Base-by-base conservation (phyloP, 1,284 basidiomycete species). In the Ceratorhiza oryzae-sativae region DNA sequence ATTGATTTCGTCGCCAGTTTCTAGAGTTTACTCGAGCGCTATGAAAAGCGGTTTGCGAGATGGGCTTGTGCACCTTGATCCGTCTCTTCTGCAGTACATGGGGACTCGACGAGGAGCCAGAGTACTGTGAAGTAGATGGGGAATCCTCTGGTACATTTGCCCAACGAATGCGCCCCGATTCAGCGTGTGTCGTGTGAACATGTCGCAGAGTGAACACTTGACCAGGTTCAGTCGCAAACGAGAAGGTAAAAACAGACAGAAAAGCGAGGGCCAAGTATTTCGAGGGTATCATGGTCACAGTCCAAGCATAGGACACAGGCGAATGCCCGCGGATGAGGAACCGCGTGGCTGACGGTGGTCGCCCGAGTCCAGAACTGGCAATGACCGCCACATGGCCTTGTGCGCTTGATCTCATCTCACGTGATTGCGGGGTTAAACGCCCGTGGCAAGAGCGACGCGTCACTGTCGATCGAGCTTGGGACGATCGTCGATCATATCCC, bases 231-330 rank as follows among this genome's bases (percentile, higher is more conserved):
- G 32, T 27, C 20, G 46, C 39, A 8, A 36, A 2, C 39, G 39
- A 34, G 71, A 46, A 63, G 9, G 23, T 71, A 25, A 10, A 34
- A 20, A 55, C 77, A 81, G 62, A 75, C 83, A 42, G 39, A 18
- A 42, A 59, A 25, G 20, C 56, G 5, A 42, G 10, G 23, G 41
- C 4, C 1, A 0, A 10, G 2, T 3, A 59, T 13, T 39, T 13
- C 56, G 34, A 59, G 20, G 34, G 13, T 20, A 10, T 13, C 51
- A 55, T 55, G 9, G 0, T 55, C 32, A 27, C 15, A 20, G 9
- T 23, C 46, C 20, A 12, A 1, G 42, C 46, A 49, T 49, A 20
- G 46, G 46, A n/a, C 46, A 39, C 36, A 13, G 36, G 36, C 36
- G 8, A 39, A 39, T 13, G 36, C 36, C n/a, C n/a, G n/a, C n/a